These are phyloP conservation scores for Cercospora sesami DNA, from an alignment of 2,329 filamentous ascomycete species.

Conservation along the genomic window DNA sequence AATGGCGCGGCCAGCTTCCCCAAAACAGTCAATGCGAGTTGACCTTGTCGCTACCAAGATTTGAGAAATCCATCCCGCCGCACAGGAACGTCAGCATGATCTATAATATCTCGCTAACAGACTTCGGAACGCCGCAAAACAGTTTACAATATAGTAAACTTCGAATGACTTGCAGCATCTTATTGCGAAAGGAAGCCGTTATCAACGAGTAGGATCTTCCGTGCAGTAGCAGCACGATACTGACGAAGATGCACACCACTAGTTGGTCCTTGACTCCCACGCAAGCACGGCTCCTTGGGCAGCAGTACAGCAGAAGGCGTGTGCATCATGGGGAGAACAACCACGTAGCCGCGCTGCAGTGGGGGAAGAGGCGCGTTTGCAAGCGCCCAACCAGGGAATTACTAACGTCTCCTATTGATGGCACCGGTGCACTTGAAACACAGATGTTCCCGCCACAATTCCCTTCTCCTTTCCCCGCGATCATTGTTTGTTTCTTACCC, in stretches of 20 bases:
- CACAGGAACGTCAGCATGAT: neutral
- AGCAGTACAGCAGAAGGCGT: constrained; percentile 6
- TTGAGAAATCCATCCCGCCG: neutral
- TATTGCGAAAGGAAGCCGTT: neutral
- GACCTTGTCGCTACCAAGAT: neutral
- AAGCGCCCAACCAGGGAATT: constrained; percentile 1
- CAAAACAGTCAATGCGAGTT: constrained; percentile 3
- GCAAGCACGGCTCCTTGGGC: neutral
- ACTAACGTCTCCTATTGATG: neutral
- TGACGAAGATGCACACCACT: neutral
- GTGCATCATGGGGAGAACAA: neutral
- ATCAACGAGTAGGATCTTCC: neutral
- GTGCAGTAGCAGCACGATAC: neutral
- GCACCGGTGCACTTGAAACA: neutral
- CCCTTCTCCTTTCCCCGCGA: neutral
- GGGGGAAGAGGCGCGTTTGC: neutral
- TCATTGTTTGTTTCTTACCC: neutral
- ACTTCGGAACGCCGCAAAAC: neutral
- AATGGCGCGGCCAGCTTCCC: constrained; percentile 2
- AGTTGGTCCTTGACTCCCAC: neutral
- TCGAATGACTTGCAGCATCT: neutral
- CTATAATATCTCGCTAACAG: constrained; percentile 1
- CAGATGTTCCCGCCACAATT: neutral
- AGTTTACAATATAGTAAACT: neutral
- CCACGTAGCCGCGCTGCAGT: constrained; percentile 4